phyloP scores from a whole-genome alignment of 176 grass and related monocot genomes.

The Triticum aestivum region DNA sequence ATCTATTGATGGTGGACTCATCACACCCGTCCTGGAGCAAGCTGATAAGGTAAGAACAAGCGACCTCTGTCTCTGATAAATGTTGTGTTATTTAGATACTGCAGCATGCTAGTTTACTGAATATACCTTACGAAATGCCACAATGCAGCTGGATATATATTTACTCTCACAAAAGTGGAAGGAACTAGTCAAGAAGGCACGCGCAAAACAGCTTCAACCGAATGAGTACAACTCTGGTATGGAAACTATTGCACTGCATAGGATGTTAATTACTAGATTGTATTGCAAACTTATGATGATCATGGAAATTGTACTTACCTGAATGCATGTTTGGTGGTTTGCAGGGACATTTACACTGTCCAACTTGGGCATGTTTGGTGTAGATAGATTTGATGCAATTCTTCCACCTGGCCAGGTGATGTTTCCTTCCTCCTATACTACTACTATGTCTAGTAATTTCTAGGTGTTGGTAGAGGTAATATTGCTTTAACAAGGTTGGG shows the following conservation, averaged over 20 bases:
- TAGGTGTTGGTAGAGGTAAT: background rate
- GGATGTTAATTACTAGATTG: background rate
- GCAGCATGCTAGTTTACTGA: background rate
- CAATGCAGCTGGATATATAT: constrained; percentile 85
- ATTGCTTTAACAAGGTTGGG: background rate
- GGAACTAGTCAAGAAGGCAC: constrained; percentile 86
- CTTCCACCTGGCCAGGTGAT: constrained; percentile 96
- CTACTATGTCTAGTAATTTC: background rate
- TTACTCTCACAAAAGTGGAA: constrained; percentile 97
- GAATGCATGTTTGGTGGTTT: constrained; percentile 20
- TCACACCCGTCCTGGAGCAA: constrained; percentile 89
- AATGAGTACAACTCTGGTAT: constrained; percentile 95
- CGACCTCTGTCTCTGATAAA: background rate
- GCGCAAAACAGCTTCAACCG: constrained; percentile 84
- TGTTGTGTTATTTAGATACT: background rate
- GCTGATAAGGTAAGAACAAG: constrained; percentile 69
- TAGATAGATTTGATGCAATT: constrained; percentile 95
- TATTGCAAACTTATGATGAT: background rate
- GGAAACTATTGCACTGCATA: background rate
- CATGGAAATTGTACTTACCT: constrained; percentile 26
- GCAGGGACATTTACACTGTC: constrained; percentile 95
- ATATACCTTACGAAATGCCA: constrained; percentile 24
- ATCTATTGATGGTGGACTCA: constrained; percentile 84
- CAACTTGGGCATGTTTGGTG: constrained; percentile 98
- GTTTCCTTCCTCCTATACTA: constrained; percentile 11